A percentile compares a stretch with the other conserved stretches of the same genome.
Conservation (phyloP, 192 early-diverging fungal species). For the Piromyces finnis region DNA sequence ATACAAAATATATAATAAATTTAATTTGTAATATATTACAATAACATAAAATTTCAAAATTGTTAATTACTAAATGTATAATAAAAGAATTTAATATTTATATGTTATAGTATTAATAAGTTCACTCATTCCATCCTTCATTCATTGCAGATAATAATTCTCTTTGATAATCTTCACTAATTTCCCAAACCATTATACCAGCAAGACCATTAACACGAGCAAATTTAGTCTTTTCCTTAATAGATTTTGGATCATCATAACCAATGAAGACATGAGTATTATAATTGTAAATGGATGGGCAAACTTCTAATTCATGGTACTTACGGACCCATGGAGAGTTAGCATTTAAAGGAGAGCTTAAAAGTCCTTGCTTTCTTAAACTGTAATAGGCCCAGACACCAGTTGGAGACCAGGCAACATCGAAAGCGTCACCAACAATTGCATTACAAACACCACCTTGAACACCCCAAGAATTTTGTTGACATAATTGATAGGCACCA, state of each 20-base stretch:
- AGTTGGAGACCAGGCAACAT: slow-evolving; percentile 3
- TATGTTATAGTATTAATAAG: too few species aligned
- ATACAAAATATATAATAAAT: too few species aligned
- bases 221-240: slow-evolving; percentile 39
- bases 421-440: neutral
- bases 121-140: neutral
- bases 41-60: too few species aligned
- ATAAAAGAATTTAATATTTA: too few species aligned
- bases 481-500: slow-evolving; percentile 9
- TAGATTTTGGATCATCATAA: slow-evolving; percentile 56
- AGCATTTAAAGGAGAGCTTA: slow-evolving; percentile 13
- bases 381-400: slow-evolving; percentile 45
- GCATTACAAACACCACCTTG: neutral
- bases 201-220: slow-evolving; percentile 23
- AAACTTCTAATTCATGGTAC: slow-evolving; percentile 28
- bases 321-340: slow-evolving; percentile 31
- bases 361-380: slow-evolving; percentile 29
- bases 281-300: slow-evolving; percentile 36
- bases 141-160: neutral
- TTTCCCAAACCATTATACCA: slow-evolving; percentile 25
- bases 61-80: too few species aligned
- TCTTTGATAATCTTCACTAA: slow-evolving; percentile 1
- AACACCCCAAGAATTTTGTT: neutral
- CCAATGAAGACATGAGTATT: slow-evolving; percentile 45
- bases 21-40: too few species aligned